Conservation (phyloP, 768 basidiomycete genomes). For the Amanita jacksonii region DNA sequence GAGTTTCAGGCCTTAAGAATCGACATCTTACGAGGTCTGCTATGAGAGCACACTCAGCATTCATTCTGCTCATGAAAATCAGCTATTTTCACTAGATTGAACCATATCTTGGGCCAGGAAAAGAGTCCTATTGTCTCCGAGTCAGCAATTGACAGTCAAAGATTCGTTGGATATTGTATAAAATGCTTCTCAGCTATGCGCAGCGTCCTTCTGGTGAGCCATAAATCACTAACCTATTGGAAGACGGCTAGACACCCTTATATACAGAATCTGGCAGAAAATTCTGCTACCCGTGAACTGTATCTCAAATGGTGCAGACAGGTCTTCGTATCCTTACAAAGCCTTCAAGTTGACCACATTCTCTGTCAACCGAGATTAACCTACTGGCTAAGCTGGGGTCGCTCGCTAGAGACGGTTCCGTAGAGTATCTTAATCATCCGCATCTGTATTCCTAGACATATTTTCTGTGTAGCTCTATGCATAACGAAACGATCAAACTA, state of each 20-base stretch:
- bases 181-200: slow-evolving; percentile 45
- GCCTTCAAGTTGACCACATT: slow-evolving; percentile 24
- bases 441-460: not conserved
- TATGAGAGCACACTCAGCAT: no score
- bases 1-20: slow-evolving; percentile 26
- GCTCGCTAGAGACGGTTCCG: slow-evolving; percentile 1
- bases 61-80: no score
- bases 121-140: slow-evolving; percentile 1
- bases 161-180: slow-evolving; percentile 30
- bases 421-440: not conserved
- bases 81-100: slow-evolving; percentile 41
- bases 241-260: not conserved
- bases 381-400: slow-evolving; percentile 23
- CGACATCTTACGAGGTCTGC: slow-evolving; percentile 21
- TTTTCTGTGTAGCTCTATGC: no score
- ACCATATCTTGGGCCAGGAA: slow-evolving; percentile 19
- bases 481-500: no score
- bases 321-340: slow-evolving; percentile 19
- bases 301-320: slow-evolving; percentile 27
- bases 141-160: slow-evolving; percentile 23
- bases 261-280: slow-evolving; percentile 2
- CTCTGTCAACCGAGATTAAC: slow-evolving; percentile 22
- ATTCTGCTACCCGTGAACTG: slow-evolving; percentile 10
- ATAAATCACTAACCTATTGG: not conserved
- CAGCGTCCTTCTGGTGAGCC: slow-evolving; percentile 31